These are phyloP conservation scores for Chalciporus chontae DNA, from an alignment of 768 basidiomycete genomes.

Conservation along the genomic window DNA sequence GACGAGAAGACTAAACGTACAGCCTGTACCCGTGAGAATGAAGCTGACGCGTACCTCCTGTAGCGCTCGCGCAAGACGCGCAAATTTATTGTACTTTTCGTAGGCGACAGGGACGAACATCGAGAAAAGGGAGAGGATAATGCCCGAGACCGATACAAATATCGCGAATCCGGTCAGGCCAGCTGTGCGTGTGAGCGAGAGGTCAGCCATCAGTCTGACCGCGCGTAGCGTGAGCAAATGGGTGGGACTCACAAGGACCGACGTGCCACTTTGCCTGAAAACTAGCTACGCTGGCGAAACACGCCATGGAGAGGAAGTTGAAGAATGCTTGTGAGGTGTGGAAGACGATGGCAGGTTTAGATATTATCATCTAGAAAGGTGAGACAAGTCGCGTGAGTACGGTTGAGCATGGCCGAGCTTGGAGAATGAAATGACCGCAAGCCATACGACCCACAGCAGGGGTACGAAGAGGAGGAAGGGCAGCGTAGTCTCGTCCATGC, in stretches of 20 bases:
- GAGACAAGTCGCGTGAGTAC: slow-evolving; percentile 15
- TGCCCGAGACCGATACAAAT: slow-evolving; percentile 70
- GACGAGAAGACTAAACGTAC: slow-evolving; percentile 64
- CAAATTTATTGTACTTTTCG: slow-evolving; percentile 82
- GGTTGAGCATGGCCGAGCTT: not conserved
- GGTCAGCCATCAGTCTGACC: slow-evolving; percentile 13
- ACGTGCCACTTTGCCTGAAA: slow-evolving; percentile 86
- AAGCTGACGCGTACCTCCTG: slow-evolving; percentile 81
- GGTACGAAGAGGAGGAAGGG: slow-evolving; percentile 65
- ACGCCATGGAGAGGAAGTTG: slow-evolving; percentile 89
- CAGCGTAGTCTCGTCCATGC: slow-evolving; percentile 44
- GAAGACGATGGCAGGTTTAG: slow-evolving; percentile 77
- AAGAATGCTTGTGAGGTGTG: slow-evolving; percentile 83
- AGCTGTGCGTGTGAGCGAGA: slow-evolving; percentile 42
- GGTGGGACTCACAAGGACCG: slow-evolving; percentile 70
- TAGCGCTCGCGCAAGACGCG: slow-evolving; percentile 73
- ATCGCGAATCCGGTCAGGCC: slow-evolving; percentile 84
- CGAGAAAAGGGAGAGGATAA: slow-evolving; percentile 72
- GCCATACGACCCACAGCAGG: slow-evolving; percentile 61
- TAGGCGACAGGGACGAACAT: slow-evolving; percentile 75
- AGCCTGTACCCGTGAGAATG: slow-evolving; percentile 74
- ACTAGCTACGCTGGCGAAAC: slow-evolving; percentile 82
- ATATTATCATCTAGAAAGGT: slow-evolving; percentile 72
- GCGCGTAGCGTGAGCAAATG: not conserved
- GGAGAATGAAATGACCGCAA: slow-evolving; percentile 52